Conservation (phyloP, 2,329 filamentous ascomycete species). For the Ceratocystis cubensis region DNA sequence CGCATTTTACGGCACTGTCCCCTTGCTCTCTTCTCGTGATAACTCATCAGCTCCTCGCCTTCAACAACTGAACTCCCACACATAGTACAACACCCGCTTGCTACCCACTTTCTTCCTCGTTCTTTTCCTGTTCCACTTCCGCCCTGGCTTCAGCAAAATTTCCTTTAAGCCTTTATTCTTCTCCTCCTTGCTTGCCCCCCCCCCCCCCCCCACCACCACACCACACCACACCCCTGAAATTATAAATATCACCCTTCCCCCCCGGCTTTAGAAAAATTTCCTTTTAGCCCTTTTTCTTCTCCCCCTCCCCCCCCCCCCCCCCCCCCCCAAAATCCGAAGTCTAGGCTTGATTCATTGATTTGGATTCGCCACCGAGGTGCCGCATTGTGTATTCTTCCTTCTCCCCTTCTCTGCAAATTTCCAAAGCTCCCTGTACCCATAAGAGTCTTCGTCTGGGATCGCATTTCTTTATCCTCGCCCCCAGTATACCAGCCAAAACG, state of each 20-base stretch:
- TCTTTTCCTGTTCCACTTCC: neutral
- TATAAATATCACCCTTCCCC: no score
- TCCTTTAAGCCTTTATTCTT: neutral
- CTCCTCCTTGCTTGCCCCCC: neutral
- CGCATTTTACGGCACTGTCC: neutral
- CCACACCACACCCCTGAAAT: no score
- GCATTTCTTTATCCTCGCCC: neutral
- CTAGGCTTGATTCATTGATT: neutral
- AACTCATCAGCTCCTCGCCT: neutral
- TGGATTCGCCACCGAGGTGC: slow-evolving; percentile 12
- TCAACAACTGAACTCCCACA: neutral
- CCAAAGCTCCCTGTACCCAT: slow-evolving; percentile 5
- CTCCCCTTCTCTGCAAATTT: neutral
- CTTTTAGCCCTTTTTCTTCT: no score
- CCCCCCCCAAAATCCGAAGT: neutral
- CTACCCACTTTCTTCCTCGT: neutral
- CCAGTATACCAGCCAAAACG: neutral
- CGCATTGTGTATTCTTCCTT: slow-evolving; percentile 10
- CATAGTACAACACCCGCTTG: neutral
- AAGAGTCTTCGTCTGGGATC: neutral
- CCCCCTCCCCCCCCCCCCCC: no score
- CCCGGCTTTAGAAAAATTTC: no score
- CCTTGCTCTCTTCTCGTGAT: neutral
- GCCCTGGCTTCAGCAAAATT: neutral
- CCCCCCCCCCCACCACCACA: neutral